Evolutionary conservation across 345 rosid species (phyloP), one percentile per base, ranked within the genome.

Genomic region (Salix dunnii): DNA sequence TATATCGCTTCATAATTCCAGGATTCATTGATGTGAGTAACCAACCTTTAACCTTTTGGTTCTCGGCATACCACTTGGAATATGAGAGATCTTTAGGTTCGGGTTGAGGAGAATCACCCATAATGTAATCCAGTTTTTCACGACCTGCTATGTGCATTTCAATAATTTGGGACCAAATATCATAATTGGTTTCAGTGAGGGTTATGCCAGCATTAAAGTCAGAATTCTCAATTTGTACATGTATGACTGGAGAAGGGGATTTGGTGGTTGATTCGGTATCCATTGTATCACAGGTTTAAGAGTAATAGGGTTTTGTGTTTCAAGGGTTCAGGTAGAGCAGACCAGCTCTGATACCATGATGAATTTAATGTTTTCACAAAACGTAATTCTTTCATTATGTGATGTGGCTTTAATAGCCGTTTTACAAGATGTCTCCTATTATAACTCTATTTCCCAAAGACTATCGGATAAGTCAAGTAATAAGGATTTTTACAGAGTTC

Each of bases 101-200:
- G 0, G 21, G 62, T n/a, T n/a, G n/a, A 9, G 31, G 9, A 0
- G 43, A 4, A 13, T 70, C 30, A 0, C 68, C 68, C 0, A 51
- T 3, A 16, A 68, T 53, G 53, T 76, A 76, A 9, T 67, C 51
- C 0, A 67, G 67, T 33, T 68, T 76, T 31, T 70, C 43, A 18
- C 3, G 18, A 0, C 68, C 2, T 10, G 42, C 68, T 58, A 60
- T 76, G 0, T 38, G 68, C 48, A 76, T 70, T 13, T 61, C 58
- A 5, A 70, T 55, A 21, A 69, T 69, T 13, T 68, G 25, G 7
- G 72, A 53, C 48, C 14, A 25, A 0, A 28, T 31, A 21, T 63
- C 51, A 75, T 75, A 76, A 17, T 76, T 76, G 16, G 55, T 49
- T 76, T 76, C 21, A 3, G 7, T 58, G 43, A 70, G 74, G 28